Conservation (phyloP, 768 basidiomycete genomes). For the Udeniomyces megalosporus region DNA sequence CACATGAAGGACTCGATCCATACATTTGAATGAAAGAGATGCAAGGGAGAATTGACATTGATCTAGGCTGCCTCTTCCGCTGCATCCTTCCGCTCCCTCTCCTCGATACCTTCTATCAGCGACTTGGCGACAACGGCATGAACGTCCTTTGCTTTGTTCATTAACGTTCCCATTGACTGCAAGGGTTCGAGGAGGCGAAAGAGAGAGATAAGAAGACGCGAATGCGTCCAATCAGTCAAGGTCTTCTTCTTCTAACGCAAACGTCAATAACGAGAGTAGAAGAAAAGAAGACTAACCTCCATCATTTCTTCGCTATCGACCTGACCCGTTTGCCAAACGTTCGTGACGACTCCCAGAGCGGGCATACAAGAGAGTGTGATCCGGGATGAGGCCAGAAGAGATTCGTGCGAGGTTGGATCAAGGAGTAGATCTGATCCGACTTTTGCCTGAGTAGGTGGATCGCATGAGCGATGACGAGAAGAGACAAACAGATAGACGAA, state of each 20-base stretch:
- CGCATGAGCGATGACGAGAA: too few species aligned
- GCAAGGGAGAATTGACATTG: not conserved
- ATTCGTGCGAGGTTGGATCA: slow-evolving; percentile 65
- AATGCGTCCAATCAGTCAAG: not conserved
- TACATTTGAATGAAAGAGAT: not conserved
- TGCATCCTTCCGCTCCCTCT: slow-evolving; percentile 13
- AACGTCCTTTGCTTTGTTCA: slow-evolving; percentile 10
- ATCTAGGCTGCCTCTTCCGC: not conserved
- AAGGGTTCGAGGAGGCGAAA: not conserved
- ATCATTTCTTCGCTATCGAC: slow-evolving; percentile 41
- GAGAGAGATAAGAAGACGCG: not conserved
- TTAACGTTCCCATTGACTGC: slow-evolving; percentile 11
- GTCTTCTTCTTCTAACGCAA: not conserved
- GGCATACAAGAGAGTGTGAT: slow-evolving; percentile 75
- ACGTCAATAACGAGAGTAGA: not conserved
- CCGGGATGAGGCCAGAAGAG: slow-evolving; percentile 41
- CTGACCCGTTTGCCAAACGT: slow-evolving; percentile 68
- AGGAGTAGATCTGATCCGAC: slow-evolving; percentile 35
- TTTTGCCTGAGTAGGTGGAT: not conserved
- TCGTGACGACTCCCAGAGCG: slow-evolving; percentile 65
- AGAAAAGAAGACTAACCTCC: slow-evolving; percentile 35
- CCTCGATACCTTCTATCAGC: slow-evolving; percentile 4
- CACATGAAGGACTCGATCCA: too few species aligned
- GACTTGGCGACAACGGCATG: slow-evolving; percentile 12
- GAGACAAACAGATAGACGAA: not conserved